A percentile compares a stretch with the other conserved stretches of the same genome.
Evolutionary conservation across 306 rosid species (phyloP).

Genomic region (Gastrolobium bilobum): DNA sequence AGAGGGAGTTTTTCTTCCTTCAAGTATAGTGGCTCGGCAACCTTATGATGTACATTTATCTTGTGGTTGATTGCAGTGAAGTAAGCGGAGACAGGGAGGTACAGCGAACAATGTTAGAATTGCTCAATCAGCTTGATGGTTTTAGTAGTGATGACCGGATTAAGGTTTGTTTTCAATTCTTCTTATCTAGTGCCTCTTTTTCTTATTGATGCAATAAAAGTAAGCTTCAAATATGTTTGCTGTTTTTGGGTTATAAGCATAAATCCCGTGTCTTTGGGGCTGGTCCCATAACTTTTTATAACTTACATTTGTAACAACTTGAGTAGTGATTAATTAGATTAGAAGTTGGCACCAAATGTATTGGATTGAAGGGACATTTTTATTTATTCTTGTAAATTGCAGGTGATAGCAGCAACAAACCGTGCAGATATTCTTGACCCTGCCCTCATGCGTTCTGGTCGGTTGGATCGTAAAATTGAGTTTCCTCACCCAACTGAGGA

Average conservation of each 20-base stretch:
- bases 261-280: constrained; percentile 5
- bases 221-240: not conserved
- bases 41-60: constrained; percentile 35
- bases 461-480: constrained; percentile 97
- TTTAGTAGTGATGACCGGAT: constrained; percentile 93
- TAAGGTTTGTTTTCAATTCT: constrained; percentile 66
- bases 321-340: constrained; percentile 2
- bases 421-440: constrained; percentile 99
- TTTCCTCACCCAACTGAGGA: constrained; percentile 98
- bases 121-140: constrained; percentile 98
- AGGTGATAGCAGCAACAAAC: constrained; percentile 99
- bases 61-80: constrained; percentile 69
- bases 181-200: not conserved
- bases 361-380: constrained; percentile 22
- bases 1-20: not conserved
- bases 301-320: not conserved
- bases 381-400: constrained; percentile 32
- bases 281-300: not conserved
- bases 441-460: constrained; percentile 98
- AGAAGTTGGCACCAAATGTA: not conserved
- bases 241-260: constrained; percentile 9
- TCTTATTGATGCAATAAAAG: not conserved
- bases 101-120: constrained; percentile 94
- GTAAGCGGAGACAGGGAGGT: constrained; percentile 99
- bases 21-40: constrained; percentile 22